These are phyloP conservation scores for Colletotrichum aenigma DNA, from an alignment of 2,329 filamentous ascomycete species.

Conservation along the genomic window DNA sequence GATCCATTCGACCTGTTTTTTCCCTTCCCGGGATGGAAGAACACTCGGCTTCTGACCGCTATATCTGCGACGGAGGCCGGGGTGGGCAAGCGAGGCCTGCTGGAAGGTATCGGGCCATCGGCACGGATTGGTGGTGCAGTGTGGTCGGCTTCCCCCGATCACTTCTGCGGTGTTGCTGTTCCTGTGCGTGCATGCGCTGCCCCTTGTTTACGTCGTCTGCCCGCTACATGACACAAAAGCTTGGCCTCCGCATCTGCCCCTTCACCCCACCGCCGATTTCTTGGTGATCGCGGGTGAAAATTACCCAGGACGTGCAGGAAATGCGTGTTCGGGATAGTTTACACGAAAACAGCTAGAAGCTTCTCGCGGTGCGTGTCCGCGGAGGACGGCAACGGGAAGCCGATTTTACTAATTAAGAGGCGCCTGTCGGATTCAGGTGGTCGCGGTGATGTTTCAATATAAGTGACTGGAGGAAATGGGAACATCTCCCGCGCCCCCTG, in stretches of 20 bases:
- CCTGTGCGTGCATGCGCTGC: background rate
- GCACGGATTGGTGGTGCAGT: background rate
- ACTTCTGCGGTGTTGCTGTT: background rate
- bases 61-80: slow-evolving; percentile 1
- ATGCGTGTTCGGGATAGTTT: background rate
- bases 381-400: background rate
- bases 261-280: background rate
- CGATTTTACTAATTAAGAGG: background rate
- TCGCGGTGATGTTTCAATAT: background rate
- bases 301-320: background rate
- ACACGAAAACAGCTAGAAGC: background rate
- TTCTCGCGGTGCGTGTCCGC: background rate
- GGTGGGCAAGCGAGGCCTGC: background rate
- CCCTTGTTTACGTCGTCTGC: background rate
- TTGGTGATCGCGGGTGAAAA: background rate
- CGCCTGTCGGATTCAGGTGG: background rate
- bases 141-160: background rate
- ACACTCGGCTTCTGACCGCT: background rate
- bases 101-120: background rate
- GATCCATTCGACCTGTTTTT: background rate
- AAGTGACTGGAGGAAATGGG: background rate
- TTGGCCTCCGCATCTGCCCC: slow-evolving; percentile 5
- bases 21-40: background rate
- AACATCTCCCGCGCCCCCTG: background rate
- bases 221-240: slow-evolving; percentile 1